phyloP scores from a whole-genome alignment of 768 basidiomycete species.

The Boletus rex-veris region DNA sequence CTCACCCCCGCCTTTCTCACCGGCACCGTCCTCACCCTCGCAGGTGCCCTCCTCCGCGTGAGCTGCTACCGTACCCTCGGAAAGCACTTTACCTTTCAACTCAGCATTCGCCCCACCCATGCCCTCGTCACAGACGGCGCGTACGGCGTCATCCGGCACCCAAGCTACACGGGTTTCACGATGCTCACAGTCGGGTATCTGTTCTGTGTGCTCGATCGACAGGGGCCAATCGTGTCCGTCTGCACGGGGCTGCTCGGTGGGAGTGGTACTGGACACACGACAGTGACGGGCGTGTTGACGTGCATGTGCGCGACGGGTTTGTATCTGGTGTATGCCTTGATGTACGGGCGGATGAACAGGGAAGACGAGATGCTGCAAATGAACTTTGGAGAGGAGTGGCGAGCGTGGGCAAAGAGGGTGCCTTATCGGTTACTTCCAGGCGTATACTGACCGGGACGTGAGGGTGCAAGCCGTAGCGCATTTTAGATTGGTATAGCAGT shows the following conservation, averaged over 20 bases:
- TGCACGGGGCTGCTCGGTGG: not conserved
- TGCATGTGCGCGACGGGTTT: not conserved
- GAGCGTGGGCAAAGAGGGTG: conserved; percentile 19
- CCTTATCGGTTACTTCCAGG: conserved; percentile 22
- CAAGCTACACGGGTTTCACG: conserved; percentile 22
- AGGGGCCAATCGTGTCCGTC: not conserved
- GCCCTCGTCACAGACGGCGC: conserved; percentile 24
- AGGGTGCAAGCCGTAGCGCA: no score
- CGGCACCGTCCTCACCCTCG: conserved; percentile 2
- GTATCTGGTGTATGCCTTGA: fast-evolving
- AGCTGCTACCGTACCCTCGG: conserved; percentile 23
- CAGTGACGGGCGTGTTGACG: not conserved
- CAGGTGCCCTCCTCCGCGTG: conserved; percentile 13
- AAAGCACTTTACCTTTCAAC: conserved; percentile 22
- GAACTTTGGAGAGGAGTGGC: conserved; percentile 27
- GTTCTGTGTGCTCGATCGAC: conserved; percentile 5
- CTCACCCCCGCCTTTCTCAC: conserved; percentile 5
- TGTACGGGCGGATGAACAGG: conserved; percentile 17
- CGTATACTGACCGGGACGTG: conserved; percentile 1
- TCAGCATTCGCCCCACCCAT: conserved; percentile 15
- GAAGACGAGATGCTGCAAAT: conserved; percentile 28
- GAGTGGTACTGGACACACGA: no score
- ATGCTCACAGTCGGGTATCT: not conserved
- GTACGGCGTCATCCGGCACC: conserved; percentile 30
- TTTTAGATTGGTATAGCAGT: no score